Conservation (phyloP, 148 eudicot genomes). For the Vaccinium macrocarpon region DNA sequence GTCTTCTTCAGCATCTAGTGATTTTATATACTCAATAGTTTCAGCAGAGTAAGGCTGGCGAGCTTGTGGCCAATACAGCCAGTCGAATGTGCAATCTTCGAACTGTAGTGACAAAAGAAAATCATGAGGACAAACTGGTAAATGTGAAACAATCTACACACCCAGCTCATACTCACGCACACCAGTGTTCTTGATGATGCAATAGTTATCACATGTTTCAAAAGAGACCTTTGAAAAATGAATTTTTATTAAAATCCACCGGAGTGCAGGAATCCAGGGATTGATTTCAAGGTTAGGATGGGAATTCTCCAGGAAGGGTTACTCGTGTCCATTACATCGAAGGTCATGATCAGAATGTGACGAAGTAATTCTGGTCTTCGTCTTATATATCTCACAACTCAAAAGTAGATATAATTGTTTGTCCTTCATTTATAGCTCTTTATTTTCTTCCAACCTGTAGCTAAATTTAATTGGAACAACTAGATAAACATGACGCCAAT, state of each 20-base stretch:
- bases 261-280: not conserved
- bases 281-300: too few species aligned
- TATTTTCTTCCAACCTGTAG: not conserved
- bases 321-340: not conserved
- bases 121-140: not conserved
- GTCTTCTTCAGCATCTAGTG: conserved; percentile 75
- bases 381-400: not conserved
- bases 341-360: not conserved
- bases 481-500: not conserved
- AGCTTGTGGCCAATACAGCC: conserved; percentile 92
- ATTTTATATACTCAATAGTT: conserved; percentile 53
- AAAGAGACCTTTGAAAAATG: not conserved
- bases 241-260: not conserved
- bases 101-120: conserved; percentile 38
- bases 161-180: not conserved
- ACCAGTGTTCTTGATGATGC: not conserved
- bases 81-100: conserved; percentile 83
- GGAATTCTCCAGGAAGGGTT: too few species aligned
- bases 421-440: not conserved
- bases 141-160: not conserved
- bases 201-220: conserved; percentile 2
- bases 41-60: conserved; percentile 50
- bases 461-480: not conserved
- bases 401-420: not conserved
- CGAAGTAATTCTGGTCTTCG: not conserved